Base-by-base conservation (phyloP, 768 basidiomycete genomes). In the Mycena amicta region DNA sequence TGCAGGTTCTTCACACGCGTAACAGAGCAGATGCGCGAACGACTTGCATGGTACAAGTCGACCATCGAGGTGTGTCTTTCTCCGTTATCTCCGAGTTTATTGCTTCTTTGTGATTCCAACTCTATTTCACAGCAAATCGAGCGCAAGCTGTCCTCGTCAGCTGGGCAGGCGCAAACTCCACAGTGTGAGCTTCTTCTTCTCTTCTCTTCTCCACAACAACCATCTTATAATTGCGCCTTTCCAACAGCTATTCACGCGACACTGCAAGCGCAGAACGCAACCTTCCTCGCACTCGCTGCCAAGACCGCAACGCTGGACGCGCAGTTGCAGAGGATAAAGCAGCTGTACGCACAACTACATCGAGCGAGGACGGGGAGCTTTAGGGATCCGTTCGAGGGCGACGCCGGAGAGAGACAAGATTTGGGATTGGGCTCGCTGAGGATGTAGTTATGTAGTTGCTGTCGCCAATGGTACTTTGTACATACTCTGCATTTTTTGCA, bases 351-450 rank as follows among this genome's bases (percentile, higher is more conserved):
- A 0, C 88, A 91, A 65, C 74, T 92, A 5, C 93, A 90, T 89
- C 84, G 89, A 13, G 78, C 83, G 18, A 86, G 87, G 70, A 93
- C 89, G 16, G 92, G 92, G 28, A 93, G 90, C 65, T 85, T 87
- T 71, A 78, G 92, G 57, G 91, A 93, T 70, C 92, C 92, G 6
- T 94, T 93, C 68, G 85, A 87, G 62, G 78, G 70, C 50, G 55
- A 54, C 72, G 75, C n/a, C 74, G 75, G 2, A 68, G 56, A 33
- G 74, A 73, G 12, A 68, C 47, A 69, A 16, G 82, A 82, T 47
- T 77, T 83, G 46, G 82, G 82, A 37, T 66, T 83, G 64, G 60
- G 63, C 49, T 55, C 53, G 47, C 53, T 67, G 64, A 59, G 57
- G 27, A 49, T 53, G 61, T 63, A n/a, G 46, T 37, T 37, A 18